These are phyloP conservation scores for Exidia glandulosa DNA, from an alignment of 768 basidiomycete genomes.

Conservation along the genomic window DNA sequence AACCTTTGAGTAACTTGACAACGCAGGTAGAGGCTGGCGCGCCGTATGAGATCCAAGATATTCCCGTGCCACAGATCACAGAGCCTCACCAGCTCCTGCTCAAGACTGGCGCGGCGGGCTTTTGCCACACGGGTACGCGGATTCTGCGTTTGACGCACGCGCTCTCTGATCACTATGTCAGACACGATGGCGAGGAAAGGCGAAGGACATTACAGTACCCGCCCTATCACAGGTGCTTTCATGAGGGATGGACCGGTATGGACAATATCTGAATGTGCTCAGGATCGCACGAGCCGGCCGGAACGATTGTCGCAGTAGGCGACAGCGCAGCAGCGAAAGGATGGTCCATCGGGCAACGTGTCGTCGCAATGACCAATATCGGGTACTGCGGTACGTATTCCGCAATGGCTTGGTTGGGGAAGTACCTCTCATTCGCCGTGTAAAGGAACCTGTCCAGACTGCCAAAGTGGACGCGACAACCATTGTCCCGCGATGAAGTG, in stretches of 20 bases:
- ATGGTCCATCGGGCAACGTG: background rate
- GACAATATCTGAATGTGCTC: background rate
- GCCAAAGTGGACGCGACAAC: background rate
- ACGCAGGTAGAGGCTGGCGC: background rate
- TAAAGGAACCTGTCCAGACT: constrained; percentile 1
- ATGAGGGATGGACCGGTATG: background rate
- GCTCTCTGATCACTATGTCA: background rate
- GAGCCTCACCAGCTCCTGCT: constrained; percentile 1
- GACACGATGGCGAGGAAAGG: background rate
- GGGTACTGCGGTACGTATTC: background rate
- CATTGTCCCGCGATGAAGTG: background rate
- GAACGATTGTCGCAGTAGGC: constrained; percentile 4
- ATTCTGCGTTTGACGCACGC: background rate
- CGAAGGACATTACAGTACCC: background rate
- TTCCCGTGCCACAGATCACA: constrained; percentile 2
- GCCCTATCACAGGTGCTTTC: background rate
- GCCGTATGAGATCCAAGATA: background rate
- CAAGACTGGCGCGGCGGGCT: constrained; percentile 2
- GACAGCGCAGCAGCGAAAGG: background rate
- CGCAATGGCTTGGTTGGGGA: background rate
- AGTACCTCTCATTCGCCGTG: background rate
- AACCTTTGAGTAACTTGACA: background rate
- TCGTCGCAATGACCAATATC: background rate
- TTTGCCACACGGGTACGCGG: constrained; percentile 2
- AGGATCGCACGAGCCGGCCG: constrained; percentile 2